Percentiles rank a stretch among this genome's conserved stretches.
phyloP scores from a whole-genome alignment of 179 eudicot species.

The Amaranthus tricolor region DNA sequence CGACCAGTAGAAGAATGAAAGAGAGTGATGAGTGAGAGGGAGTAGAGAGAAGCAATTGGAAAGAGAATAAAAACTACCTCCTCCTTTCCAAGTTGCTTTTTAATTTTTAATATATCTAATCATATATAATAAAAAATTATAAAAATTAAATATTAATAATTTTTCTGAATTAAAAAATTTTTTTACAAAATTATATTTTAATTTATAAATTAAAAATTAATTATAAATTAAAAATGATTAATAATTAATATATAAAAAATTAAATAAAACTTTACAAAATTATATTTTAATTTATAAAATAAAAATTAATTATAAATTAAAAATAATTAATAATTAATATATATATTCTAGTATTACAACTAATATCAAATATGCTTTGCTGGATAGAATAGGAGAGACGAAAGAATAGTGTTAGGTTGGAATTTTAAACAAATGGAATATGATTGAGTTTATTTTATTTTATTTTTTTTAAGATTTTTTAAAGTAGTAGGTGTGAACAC shows the following conservation, averaged over 20 bases:
- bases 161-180: no score
- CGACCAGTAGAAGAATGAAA: not conserved
- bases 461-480: not conserved
- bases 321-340: no score
- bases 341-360: no score
- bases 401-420: not conserved
- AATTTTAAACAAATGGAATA: not conserved
- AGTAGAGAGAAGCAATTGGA: not conserved
- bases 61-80: not conserved
- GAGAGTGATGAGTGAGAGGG: not conserved
- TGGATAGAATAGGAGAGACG: slow-evolving; percentile 1
- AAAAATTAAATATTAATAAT: no score
- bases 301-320: not conserved
- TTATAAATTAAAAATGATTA: not conserved
- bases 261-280: no score
- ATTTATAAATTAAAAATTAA: slow-evolving; percentile 3
- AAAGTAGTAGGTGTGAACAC: no score
- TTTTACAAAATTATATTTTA: not conserved
- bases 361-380: no score
- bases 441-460: not conserved
- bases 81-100: no score
- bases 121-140: no score
- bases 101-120: no score
- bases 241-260: no score
- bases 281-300: no score